phyloP scores from a whole-genome alignment of 345 rosid species.

The Eucalyptus caleyi region DNA sequence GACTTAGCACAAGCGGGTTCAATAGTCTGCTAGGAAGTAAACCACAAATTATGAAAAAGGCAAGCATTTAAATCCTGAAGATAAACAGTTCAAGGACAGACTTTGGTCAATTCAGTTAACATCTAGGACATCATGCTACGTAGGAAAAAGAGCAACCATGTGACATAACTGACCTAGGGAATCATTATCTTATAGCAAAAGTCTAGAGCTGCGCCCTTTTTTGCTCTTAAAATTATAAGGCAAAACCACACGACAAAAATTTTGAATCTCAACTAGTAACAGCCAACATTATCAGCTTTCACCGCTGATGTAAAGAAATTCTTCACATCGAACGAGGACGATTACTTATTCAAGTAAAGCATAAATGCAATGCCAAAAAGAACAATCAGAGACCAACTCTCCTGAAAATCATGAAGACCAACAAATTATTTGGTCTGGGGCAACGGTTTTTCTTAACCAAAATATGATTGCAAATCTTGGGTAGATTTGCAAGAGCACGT shows the following conservation, averaged over 20 bases:
- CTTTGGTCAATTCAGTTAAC: neutral
- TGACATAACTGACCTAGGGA: neutral
- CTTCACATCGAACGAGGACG: neutral
- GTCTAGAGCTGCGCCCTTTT: neutral
- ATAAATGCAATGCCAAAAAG: neutral
- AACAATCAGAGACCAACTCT: neutral
- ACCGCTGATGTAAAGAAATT: neutral
- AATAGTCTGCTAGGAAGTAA: neutral
- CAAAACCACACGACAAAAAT: neutral
- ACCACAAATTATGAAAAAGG: neutral
- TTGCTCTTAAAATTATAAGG: neutral
- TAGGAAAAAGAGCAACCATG: neutral
- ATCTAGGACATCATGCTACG: neutral
- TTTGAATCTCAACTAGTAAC: neutral
- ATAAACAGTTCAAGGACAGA: neutral
- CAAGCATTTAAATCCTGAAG: neutral
- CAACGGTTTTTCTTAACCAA: neutral
- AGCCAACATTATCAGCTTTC: neutral
- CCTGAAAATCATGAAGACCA: neutral
- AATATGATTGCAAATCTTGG: neutral
- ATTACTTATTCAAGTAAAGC: neutral
- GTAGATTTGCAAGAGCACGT: neutral
- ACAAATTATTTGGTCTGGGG: neutral
- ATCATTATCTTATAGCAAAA: neutral
- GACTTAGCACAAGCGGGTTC: neutral